Base-by-base conservation (phyloP, 2,329 filamentous ascomycete species). In the Alternaria viburni region DNA sequence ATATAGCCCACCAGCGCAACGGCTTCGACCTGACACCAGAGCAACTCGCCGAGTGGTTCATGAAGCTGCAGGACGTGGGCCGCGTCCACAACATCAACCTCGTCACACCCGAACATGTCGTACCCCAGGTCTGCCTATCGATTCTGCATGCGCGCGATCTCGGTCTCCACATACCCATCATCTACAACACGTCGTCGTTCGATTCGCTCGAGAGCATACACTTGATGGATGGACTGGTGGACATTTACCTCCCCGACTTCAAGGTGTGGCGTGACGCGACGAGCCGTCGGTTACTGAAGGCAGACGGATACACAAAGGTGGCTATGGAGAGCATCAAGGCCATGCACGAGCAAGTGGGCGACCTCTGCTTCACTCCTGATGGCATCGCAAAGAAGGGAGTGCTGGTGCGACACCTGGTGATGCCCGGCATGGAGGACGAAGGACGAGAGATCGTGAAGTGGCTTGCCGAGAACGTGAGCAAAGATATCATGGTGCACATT, bases 211-310 rank as follows among this genome's bases (percentile, higher is more conserved):
- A 88, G 3, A 93, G 90, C 1, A 82, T 96, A 1, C 80, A 88
- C 62, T 83, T 96, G 9, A 86, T 96, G 70, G 89, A 96, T 70
- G 92, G 92, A 0, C 82, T 96, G 26, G 88, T 96, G 0, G 92
- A 96, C 76, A 93, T 96, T 47, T 96, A 96, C 75, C 83, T 96
- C n/a, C 90, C 92, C 0, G 92, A 96, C 75, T 96, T 96, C 83
- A 96, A 96, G 78, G 88, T 94, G 10, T 96, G 91, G 92, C 86
- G 86, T 26, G 78, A 84, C 2, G 82, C 78, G 21, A 90, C 91
- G 1, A 90, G 90, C 19, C 90, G 86, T 70, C 84, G 92, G 11
- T 81, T 96, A 28, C 84, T 96, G 36, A 96, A 96, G 77, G 90
- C 91, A 4, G 90, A 93, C 51, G 87, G 93, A 75, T 96, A 95